phyloP scores from a whole-genome alignment of 78 protist genomes.

The Creolimax fragrantissima region DNA sequence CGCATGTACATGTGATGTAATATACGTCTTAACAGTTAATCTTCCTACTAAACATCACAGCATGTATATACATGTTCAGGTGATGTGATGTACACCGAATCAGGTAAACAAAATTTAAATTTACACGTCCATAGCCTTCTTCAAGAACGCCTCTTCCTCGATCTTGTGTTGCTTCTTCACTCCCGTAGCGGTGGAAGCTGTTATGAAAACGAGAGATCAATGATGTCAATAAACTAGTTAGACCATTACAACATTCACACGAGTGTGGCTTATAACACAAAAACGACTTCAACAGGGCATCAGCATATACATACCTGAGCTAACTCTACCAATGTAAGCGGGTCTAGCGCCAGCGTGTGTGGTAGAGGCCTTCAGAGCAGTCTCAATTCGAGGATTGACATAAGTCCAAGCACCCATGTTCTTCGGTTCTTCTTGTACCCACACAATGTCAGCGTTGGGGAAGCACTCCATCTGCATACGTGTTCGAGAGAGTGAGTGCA shows the following conservation, averaged over 20 bases:
- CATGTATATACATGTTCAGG: neutral
- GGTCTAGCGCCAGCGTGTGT: conserved; percentile 10
- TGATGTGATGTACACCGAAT: neutral
- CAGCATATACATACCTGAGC: neutral
- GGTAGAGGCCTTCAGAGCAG: neutral
- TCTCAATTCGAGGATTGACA: conserved; percentile 62
- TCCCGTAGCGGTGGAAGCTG: conserved; percentile 37
- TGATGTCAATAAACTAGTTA: neutral
- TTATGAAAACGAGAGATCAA: neutral
- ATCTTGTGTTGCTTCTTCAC: conserved; percentile 1
- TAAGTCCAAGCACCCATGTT: conserved; percentile 79
- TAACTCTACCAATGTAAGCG: neutral
- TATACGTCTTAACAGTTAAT: too few relatives aligned
- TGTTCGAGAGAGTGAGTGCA: too few relatives aligned
- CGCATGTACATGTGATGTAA: neutral
- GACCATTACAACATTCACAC: neutral
- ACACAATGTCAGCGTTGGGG: conserved; percentile 62
- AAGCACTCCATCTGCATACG: neutral
- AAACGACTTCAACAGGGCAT: neutral
- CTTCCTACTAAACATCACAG: neutral
- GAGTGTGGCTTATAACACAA: neutral
- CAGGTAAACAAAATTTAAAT: neutral
- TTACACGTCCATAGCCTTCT: conserved; percentile 1
- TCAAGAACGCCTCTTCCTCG: conserved; percentile 14
- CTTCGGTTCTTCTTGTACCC: conserved; percentile 93